Evolutionary conservation across 2,329 filamentous ascomycete genomes (phyloP), one percentile per base, ranked within the genome.

Genomic region (Stagonosporopsis cucurbitacearum): DNA sequence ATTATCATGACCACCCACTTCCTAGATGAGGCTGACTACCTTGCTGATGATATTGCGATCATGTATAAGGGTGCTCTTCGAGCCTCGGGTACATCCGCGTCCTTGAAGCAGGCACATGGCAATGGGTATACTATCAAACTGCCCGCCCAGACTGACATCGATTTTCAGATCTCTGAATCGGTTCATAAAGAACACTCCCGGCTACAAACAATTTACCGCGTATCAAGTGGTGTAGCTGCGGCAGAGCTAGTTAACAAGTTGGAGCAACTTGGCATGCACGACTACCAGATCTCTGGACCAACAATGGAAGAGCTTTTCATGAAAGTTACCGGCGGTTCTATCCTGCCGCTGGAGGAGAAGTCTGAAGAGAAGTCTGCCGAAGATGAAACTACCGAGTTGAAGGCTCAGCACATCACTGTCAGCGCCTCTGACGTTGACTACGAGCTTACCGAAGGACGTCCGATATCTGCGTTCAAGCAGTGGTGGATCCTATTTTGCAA

Each of bases 281-380:
- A 95, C 54, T 96, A 96, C 71, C 87, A 91, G 55, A 89, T 96
- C 58, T 90, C 88, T 9, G 91, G 91, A 0, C 92, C 92, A 0
- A 95, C 91, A 0, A 94, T 96, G 51, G 92, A 96, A 71, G 92
- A 96, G 64, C 90, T 96, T 0, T 96, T 96, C 73, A 77, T 96
- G 20, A 88, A 91, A 64, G 81, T 96, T 22, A 91, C 91, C 0
- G 90, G 92, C 64, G 91, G 96, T 20, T 58, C 51, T 1, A 62
- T 65, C 3, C 26, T 36, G 2, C 36, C 59, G 2, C 11, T 23
- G 5, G 58, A 45, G 7, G 33, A 19, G 3, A 40, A 25, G 13
- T 78, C 80, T 1, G 40, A 57, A 4, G 41, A 33, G 6, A 40
- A 17, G 6, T 78, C 80, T 2, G 36, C 52, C 50, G 22, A 74